Percentiles rank a stretch among this genome's conserved stretches.
phyloP scores from a whole-genome alignment of 2,329 filamentous ascomycete genomes.

The Colletotrichum euphorbiae region DNA sequence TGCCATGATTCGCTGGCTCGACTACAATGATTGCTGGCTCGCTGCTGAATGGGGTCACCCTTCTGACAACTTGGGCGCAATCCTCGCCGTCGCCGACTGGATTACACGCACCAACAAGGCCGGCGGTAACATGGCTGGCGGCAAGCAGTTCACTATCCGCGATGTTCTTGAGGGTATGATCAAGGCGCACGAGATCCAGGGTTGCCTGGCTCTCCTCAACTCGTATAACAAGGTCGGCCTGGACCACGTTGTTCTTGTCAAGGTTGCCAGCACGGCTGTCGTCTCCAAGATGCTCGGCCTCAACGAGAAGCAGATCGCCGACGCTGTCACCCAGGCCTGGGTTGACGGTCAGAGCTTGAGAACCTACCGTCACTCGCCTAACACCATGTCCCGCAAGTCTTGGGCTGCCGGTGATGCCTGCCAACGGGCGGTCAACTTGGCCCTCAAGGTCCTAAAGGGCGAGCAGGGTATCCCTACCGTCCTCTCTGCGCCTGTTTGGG shows the following conservation, averaged over 20 bases:
- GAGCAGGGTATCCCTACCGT: conserved; percentile 93
- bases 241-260: conserved; percentile 97
- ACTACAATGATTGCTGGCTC: conserved; percentile 99
- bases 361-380: conserved; percentile 96
- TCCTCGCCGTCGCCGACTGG: conserved; percentile 97
- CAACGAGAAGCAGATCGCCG: conserved; percentile 88
- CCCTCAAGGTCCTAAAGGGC: conserved; percentile 90
- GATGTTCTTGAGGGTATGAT: conserved; percentile 98
- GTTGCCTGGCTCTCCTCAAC: conserved; percentile 95
- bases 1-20: conserved; percentile 98
- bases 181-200: conserved; percentile 99
- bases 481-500: conserved; percentile 92
- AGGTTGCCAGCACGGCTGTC: conserved; percentile 94
- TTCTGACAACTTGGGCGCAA: conserved; percentile 97
- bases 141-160: conserved; percentile 87
- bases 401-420: conserved; percentile 99
- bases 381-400: conserved; percentile 99
- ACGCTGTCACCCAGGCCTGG: conserved; percentile 97
- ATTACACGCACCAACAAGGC: conserved; percentile 88
- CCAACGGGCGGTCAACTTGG: conserved; percentile 92
- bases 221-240: conserved; percentile 99
- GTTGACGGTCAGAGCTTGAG: conserved; percentile 95
- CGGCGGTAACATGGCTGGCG: conserved; percentile 82
- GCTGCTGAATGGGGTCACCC: conserved; percentile 99
- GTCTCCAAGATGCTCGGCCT: conserved; percentile 96